Evolutionary conservation across 2,329 filamentous ascomycete species (phyloP), one percentile per base, ranked within the genome.

Genomic region (Calonectria hawksworthii): DNA sequence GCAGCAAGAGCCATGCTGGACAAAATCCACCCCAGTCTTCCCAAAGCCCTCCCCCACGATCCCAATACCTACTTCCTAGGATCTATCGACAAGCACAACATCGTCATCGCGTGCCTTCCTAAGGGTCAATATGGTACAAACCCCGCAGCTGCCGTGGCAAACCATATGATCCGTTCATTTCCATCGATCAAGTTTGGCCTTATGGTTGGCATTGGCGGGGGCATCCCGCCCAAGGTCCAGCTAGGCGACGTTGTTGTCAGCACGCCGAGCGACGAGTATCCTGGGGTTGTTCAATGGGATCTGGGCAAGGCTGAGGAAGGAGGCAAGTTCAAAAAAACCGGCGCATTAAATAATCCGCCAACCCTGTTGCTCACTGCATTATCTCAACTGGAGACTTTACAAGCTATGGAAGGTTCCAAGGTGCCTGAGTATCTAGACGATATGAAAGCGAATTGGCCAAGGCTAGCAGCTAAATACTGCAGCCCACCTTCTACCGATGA

Each of bases 91-190:
- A 69, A 69, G 6, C 84, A 86, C 66, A 83, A 83, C 66, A 79
- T 85, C 28, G 82, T 85, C 18, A 76, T 86, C 26, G 82, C 80
- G 1, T 75, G 77, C 44, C 74, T 86, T 2, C 84, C 34, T 2
- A 36, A 11, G 34, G 34, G 83, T 4, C 74, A 79, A 21, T 78
- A 83, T 80, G 71, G 84, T 81, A 52, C 83, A 68, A 44, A 70
- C 66, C 7, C 83, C 16, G 85, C 85, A 10, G 78, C 84, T 10
- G 72, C 70, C 0, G 82, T 86, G 3, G 83, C 83, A 8, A 77
- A 74, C 51, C 78, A 84, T 64, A 83, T 86, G 81, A 67, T 80
- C 47, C 76, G 75, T 36, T 83, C 75, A 41, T 87, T 86, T 64
- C 79, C 82, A 0, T 83, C 83, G 32, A 38, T 81, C n/a, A 75